phyloP scores from a whole-genome alignment of 2,329 filamentous ascomycete species.

The Rugonectria rugulosa region DNA sequence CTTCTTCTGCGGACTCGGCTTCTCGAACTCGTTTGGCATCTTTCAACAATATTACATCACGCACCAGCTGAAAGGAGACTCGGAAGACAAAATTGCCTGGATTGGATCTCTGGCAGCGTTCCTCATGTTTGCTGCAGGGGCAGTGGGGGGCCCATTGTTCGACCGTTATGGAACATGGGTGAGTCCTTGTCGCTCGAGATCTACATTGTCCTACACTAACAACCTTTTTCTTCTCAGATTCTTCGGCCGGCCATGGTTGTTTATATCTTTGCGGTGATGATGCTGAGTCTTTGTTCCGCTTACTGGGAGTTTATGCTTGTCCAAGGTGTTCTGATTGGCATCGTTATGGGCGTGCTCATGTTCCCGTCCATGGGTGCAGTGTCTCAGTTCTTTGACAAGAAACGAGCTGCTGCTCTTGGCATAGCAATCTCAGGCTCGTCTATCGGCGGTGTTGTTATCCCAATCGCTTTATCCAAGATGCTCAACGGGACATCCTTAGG shows the following conservation, averaged over 20 bases:
- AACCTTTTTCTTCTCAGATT: constrained; percentile 10
- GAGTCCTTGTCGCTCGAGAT: background rate
- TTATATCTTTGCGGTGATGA: constrained; percentile 31
- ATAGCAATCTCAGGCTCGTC: constrained; percentile 55
- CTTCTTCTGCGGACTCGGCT: constrained; percentile 51
- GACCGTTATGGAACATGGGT: constrained; percentile 32
- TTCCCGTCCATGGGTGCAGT: constrained; percentile 55
- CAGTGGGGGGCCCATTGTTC: constrained; percentile 28
- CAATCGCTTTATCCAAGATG: constrained; percentile 55
- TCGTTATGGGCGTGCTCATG: constrained; percentile 49
- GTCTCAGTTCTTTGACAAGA: constrained; percentile 56
- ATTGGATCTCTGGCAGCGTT: constrained; percentile 50
- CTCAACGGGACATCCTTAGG: constrained; percentile 52
- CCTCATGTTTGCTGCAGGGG: constrained; percentile 44
- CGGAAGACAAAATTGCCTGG: constrained; percentile 49
- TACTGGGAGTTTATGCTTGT: constrained; percentile 63
- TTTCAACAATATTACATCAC: constrained; percentile 54
- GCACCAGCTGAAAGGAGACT: constrained; percentile 43
- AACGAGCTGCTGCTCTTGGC: constrained; percentile 56
- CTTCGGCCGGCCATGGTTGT: constrained; percentile 24
- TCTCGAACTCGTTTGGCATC: constrained; percentile 53
- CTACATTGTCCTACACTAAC: background rate
- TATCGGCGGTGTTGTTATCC: constrained; percentile 62
- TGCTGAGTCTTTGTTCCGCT: constrained; percentile 43
- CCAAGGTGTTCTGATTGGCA: constrained; percentile 55